Evolutionary conservation across 2,329 filamentous ascomycete genomes (phyloP).

Genomic region (Fusarium gaditjirri): DNA sequence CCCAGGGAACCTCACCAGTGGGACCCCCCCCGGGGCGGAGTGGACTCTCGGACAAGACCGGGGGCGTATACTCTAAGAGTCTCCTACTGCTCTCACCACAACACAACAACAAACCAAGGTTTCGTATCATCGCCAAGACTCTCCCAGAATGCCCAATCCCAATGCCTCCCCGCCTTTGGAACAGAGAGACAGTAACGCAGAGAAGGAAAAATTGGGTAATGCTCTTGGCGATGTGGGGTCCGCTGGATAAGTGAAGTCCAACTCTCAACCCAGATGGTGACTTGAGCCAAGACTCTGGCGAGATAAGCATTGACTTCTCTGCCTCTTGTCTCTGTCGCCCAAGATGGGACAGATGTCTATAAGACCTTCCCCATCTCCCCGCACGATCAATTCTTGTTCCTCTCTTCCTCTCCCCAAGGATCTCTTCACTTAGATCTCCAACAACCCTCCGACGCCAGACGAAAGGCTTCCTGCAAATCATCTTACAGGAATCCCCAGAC

Average conservation of each 20-base stretch:
- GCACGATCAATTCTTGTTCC: slow-evolving; percentile 11
- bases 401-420: slow-evolving; percentile 23
- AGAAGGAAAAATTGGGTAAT: slow-evolving; percentile 42
- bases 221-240: slow-evolving; percentile 41
- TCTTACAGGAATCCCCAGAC: slow-evolving; percentile 36
- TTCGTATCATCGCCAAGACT: slow-evolving; percentile 39
- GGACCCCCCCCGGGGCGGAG: slow-evolving; percentile 15
- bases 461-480: slow-evolving; percentile 38
- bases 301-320: slow-evolving; percentile 33
- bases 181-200: slow-evolving; percentile 25
- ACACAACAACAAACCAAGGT: slow-evolving; percentile 40
- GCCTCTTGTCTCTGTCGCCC: neutral
- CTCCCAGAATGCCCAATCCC: slow-evolving; percentile 22
- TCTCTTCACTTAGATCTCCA: slow-evolving; percentile 25
- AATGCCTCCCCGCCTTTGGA: slow-evolving; percentile 39
- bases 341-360: slow-evolving; percentile 34
- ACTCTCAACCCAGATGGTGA: slow-evolving; percentile 30
- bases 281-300: slow-evolving; percentile 25
- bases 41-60: slow-evolving; percentile 24
- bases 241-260: slow-evolving; percentile 20
- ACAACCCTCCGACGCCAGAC: slow-evolving; percentile 32
- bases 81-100: neutral
- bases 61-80: slow-evolving; percentile 1
- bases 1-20: slow-evolving; percentile 3
- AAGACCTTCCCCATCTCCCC: slow-evolving; percentile 38